A percentile compares a stretch with the other conserved stretches of the same genome.
phyloP scores from a whole-genome alignment of 1,139 yeast genomes.

The Hyphopichia fennica region DNA sequence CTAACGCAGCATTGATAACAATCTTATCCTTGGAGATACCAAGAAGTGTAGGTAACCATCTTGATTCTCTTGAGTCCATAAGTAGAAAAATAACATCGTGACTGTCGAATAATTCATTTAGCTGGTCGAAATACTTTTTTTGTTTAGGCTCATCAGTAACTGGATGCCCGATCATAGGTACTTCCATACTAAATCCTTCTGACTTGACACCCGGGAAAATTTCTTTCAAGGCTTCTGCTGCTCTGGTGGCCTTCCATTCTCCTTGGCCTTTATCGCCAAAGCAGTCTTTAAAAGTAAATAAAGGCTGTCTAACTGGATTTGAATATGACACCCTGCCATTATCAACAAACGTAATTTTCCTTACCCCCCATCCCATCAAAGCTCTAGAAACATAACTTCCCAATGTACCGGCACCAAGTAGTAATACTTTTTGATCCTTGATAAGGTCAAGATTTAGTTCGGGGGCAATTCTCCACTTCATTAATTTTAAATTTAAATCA shows the following conservation, averaged over 20 bases:
- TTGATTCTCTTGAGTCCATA: slow-evolving; percentile 91
- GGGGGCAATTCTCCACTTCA: slow-evolving; percentile 97
- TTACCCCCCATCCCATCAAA: slow-evolving; percentile 91
- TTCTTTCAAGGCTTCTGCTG: slow-evolving; percentile 68
- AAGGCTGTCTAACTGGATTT: slow-evolving; percentile 93
- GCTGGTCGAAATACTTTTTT: slow-evolving; percentile 47
- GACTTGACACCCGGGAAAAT: slow-evolving; percentile 79
- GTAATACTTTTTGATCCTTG: slow-evolving; percentile 58
- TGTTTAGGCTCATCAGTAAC: slow-evolving; percentile 55
- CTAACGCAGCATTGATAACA: slow-evolving; percentile 90
- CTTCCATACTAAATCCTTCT: slow-evolving; percentile 62
- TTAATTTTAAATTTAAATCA: slow-evolving; percentile 81
- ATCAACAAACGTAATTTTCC: slow-evolving; percentile 83
- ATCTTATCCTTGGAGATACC: slow-evolving; percentile 65
- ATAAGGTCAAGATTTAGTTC: slow-evolving; percentile 66
- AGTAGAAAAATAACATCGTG: slow-evolving; percentile 80
- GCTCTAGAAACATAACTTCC: slow-evolving; percentile 91
- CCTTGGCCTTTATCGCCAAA: slow-evolving; percentile 60
- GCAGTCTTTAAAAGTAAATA: slow-evolving; percentile 77
- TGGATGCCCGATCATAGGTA: slow-evolving; percentile 97
- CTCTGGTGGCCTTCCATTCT: slow-evolving; percentile 67
- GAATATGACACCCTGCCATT: slow-evolving; percentile 86
- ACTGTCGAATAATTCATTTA: slow-evolving; percentile 53
- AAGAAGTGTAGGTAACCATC: slow-evolving; percentile 93
- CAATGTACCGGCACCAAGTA: slow-evolving; percentile 95